These are phyloP conservation scores for Calonectria hawksworthii DNA, from an alignment of 2,329 filamentous ascomycete species.

Conservation along the genomic window DNA sequence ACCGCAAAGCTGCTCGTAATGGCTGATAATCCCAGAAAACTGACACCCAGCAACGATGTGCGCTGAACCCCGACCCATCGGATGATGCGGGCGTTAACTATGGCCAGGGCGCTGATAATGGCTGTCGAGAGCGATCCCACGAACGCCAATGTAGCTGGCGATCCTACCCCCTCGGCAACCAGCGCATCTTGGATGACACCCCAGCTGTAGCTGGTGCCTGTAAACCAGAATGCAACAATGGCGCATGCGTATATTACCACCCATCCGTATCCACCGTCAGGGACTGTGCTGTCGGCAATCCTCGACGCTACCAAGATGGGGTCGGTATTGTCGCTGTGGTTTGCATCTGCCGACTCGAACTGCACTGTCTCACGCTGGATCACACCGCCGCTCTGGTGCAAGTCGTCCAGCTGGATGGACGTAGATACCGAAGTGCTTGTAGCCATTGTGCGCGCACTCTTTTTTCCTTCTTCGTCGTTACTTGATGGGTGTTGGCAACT, in stretches of 20 bases:
- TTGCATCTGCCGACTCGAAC: neutral
- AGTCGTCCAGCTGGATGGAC: neutral
- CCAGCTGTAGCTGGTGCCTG: slow-evolving; percentile 71
- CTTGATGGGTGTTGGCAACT: neutral
- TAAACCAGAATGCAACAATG: slow-evolving; percentile 61
- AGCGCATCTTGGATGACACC: slow-evolving; percentile 72
- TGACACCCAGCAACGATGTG: slow-evolving; percentile 63
- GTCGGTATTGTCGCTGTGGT: slow-evolving; percentile 10
- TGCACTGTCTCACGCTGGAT: slow-evolving; percentile 7
- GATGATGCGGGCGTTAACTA: slow-evolving; percentile 66
- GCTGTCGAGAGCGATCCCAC: slow-evolving; percentile 64
- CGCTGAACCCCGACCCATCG: slow-evolving; percentile 61
- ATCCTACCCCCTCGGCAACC: slow-evolving; percentile 59
- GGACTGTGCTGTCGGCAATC: slow-evolving; percentile 39
- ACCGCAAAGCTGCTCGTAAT: slow-evolving; percentile 50
- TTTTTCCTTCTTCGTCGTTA: neutral
- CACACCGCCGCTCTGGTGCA: neutral
- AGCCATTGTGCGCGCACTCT: neutral
- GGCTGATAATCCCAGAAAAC: slow-evolving; percentile 63
- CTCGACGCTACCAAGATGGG: slow-evolving; percentile 40
- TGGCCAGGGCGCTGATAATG: slow-evolving; percentile 63
- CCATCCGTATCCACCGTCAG: slow-evolving; percentile 49
- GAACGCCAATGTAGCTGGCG: slow-evolving; percentile 68
- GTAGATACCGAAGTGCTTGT: slow-evolving; percentile 2
- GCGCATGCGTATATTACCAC: slow-evolving; percentile 43